These are phyloP conservation scores for Thermothelomyces thermophilus DNA, from an alignment of 2,329 filamentous ascomycete species.

Conservation along the genomic window DNA sequence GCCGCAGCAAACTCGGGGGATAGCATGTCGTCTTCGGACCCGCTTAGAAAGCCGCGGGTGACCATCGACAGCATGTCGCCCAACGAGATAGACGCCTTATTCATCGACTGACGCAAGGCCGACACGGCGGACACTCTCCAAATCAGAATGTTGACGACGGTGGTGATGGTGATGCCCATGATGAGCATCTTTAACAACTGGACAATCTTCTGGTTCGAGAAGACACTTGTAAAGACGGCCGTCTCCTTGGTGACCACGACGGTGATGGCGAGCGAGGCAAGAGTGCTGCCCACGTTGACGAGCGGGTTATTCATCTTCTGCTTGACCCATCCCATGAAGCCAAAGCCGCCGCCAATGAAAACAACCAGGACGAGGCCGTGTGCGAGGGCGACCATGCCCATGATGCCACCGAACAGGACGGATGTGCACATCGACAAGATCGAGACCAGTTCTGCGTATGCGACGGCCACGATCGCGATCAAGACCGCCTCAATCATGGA, in stretches of 20 bases:
- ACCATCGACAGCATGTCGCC: constrained; percentile 78
- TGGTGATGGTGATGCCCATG: constrained; percentile 67
- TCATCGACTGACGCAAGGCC: constrained; percentile 66
- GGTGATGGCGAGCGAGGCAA: constrained; percentile 83
- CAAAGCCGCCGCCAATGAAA: constrained; percentile 80
- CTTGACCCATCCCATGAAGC: constrained; percentile 83
- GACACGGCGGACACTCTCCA: constrained; percentile 72
- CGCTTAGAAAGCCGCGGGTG: constrained; percentile 75
- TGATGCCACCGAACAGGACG: constrained; percentile 63
- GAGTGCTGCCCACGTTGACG: constrained; percentile 77
- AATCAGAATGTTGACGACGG: constrained; percentile 68
- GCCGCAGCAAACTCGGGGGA: constrained; percentile 58
- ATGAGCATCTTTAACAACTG: constrained; percentile 78
- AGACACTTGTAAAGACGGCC: constrained; percentile 72
- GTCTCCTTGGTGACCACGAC: constrained; percentile 88
- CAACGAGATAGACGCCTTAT: constrained; percentile 65
- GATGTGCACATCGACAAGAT: constrained; percentile 85
- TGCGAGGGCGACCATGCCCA: constrained; percentile 62
- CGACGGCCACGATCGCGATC: constrained; percentile 69
- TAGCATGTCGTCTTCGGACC: constrained; percentile 69
- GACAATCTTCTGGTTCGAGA: constrained; percentile 73
- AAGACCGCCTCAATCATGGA: constrained; percentile 84
- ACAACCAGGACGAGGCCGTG: constrained; percentile 74
- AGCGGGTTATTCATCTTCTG: constrained; percentile 70
- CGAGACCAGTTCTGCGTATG: constrained; percentile 70